phyloP scores from a whole-genome alignment of 768 basidiomycete genomes.

The Suillus sp. region DNA sequence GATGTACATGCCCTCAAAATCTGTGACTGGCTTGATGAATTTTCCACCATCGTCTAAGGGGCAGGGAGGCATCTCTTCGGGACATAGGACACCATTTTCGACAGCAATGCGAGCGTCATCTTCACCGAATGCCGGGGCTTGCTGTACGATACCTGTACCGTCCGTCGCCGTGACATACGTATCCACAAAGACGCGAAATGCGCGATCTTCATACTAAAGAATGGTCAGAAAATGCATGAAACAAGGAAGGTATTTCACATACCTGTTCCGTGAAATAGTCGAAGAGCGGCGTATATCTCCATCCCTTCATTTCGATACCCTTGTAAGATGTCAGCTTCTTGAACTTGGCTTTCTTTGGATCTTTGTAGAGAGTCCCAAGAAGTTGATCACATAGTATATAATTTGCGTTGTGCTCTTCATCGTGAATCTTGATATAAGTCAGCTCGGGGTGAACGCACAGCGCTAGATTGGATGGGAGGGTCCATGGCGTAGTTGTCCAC shows the following conservation, averaged over 20 bases:
- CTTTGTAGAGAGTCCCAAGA: slow-evolving; percentile 89
- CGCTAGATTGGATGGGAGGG: slow-evolving; percentile 91
- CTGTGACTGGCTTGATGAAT: slow-evolving; percentile 88
- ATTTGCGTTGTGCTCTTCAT: slow-evolving; percentile 80
- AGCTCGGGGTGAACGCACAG: slow-evolving; percentile 97
- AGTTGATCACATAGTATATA: slow-evolving; percentile 92
- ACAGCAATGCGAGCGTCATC: slow-evolving; percentile 96
- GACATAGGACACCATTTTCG: slow-evolving; percentile 75
- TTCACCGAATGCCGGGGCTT: slow-evolving; percentile 97
- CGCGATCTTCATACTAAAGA: slow-evolving; percentile 82
- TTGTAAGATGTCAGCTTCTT: slow-evolving; percentile 88
- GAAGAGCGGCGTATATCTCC: slow-evolving; percentile 93
- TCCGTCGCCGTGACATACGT: slow-evolving; percentile 91
- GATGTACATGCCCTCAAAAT: slow-evolving; percentile 85
- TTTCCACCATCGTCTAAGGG: slow-evolving; percentile 89
- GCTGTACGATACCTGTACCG: slow-evolving; percentile 98
- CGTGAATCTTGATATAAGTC: slow-evolving; percentile 96
- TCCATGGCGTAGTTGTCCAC: slow-evolving; percentile 99
- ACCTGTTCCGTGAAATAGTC: slow-evolving; percentile 97
- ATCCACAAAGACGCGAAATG: slow-evolving; percentile 87
- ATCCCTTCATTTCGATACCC: slow-evolving; percentile 92
- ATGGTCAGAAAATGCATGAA: not conserved
- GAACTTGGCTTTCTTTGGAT: slow-evolving; percentile 95
- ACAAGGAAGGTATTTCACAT: slow-evolving; percentile 19
- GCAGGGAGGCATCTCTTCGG: slow-evolving; percentile 94